A percentile compares a stretch with the other conserved stretches of the same genome.
Evolutionary conservation across 2,329 filamentous ascomycete species (phyloP).

Genomic region (Akanthomyces muscarius): DNA sequence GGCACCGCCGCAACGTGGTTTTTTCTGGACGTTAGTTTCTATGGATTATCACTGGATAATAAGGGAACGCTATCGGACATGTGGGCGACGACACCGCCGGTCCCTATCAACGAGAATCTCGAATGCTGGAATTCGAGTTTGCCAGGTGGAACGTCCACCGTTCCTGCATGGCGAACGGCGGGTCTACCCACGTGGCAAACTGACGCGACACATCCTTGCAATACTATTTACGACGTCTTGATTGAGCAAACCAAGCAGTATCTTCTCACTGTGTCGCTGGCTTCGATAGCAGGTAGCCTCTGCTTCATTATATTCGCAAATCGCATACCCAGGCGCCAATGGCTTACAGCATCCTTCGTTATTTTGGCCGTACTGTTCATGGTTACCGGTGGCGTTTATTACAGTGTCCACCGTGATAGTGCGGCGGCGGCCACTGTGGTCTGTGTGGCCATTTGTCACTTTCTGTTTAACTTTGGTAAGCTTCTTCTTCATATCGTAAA

Average conservation of each 20-base stretch:
- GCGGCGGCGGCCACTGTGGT: conserved; percentile 45
- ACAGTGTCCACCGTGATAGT: conserved; percentile 39
- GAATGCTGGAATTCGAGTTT: conserved; percentile 47
- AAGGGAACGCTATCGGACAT: conserved; percentile 39
- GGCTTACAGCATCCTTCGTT: conserved; percentile 48
- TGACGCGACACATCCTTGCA: conserved; percentile 44
- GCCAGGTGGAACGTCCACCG: conserved; percentile 39
- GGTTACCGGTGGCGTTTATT: conserved; percentile 48
- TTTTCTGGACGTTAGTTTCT: conserved; percentile 54
- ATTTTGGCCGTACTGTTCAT: conserved; percentile 44
- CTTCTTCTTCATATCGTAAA: neutral
- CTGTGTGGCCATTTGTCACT: conserved; percentile 50
- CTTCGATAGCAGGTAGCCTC: conserved; percentile 47
- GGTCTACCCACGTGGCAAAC: conserved; percentile 49
- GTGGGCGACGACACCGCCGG: conserved; percentile 36
- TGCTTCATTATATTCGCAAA: conserved; percentile 48
- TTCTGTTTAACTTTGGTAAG: conserved; percentile 53
- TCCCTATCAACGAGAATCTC: conserved; percentile 35
- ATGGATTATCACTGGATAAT: conserved; percentile 50
- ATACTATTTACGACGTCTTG: conserved; percentile 49
- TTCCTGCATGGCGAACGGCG: conserved; percentile 37
- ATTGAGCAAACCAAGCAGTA: conserved; percentile 52
- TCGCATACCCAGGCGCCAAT: conserved; percentile 44
- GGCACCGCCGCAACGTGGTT: conserved; percentile 51
- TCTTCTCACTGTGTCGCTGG: conserved; percentile 47